A percentile compares a stretch with the other conserved stretches of the same genome.
Conservation (phyloP, 2,329 filamentous ascomycete species). For the Claviceps paspali region DNA sequence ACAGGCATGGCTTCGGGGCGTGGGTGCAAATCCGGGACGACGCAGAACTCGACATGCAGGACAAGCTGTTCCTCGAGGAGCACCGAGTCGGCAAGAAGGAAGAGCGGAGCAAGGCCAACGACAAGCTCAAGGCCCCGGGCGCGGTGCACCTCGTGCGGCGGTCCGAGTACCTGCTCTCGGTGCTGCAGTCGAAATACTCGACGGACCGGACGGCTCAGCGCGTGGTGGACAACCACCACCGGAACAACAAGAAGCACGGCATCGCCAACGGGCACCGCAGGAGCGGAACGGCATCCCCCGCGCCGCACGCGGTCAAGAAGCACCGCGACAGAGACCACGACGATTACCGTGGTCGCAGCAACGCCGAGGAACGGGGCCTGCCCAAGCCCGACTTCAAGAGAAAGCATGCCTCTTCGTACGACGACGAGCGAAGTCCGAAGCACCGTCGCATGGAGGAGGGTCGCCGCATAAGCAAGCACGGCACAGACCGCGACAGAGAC, state of each 20-base stretch:
- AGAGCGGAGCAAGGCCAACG: conserved; percentile 65
- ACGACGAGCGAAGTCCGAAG: conserved; percentile 28
- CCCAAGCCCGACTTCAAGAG: conserved; percentile 42
- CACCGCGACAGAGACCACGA: conserved; percentile 34
- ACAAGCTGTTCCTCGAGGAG: conserved; percentile 94
- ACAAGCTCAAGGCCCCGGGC: conserved; percentile 80
- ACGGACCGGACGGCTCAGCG: conserved; percentile 62
- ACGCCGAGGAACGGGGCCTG: conserved; percentile 34
- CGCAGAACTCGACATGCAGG: conserved; percentile 63
- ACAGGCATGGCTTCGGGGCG: conserved; percentile 85
- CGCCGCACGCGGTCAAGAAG: conserved; percentile 32
- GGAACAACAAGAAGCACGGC: conserved; percentile 70
- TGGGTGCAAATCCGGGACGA: conserved; percentile 94
- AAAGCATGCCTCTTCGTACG: conserved; percentile 38
- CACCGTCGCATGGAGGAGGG: conserved; percentile 25
- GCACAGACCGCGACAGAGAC: conserved; percentile 21
- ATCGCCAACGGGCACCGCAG: conserved; percentile 45
- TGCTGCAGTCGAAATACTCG: conserved; percentile 73
- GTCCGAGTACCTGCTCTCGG: conserved; percentile 89
- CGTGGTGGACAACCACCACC: conserved; percentile 81
- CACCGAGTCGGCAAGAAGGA: conserved; percentile 97
- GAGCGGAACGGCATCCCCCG: conserved; percentile 56
- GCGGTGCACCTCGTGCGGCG: conserved; percentile 91
- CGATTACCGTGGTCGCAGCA: conserved; percentile 34
- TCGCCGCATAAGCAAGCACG: conserved; percentile 22